These are phyloP conservation scores for Neofusicoccum sp. DNA, from an alignment of 2,329 filamentous ascomycete genomes.

Conservation along the genomic window DNA sequence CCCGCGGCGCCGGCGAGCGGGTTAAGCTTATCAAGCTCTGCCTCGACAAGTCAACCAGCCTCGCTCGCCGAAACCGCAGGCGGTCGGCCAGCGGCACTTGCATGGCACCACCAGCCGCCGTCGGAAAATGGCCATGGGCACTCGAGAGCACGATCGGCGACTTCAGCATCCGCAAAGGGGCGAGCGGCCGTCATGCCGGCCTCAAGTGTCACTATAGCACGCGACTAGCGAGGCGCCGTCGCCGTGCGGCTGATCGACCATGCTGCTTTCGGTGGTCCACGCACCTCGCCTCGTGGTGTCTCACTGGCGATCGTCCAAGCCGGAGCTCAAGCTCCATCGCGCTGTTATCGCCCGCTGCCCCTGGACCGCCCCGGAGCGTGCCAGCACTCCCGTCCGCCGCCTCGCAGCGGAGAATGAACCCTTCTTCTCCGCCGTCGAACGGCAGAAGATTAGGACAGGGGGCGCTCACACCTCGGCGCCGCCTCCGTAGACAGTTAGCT, in stretches of 20 bases:
- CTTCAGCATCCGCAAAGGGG: not conserved
- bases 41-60: not conserved
- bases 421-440: not conserved
- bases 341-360: not conserved
- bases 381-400: not conserved
- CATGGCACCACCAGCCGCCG: not conserved
- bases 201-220: not conserved
- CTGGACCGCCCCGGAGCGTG: not conserved
- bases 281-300: not conserved
- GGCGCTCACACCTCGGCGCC: not conserved
- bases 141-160: not conserved
- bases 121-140: not conserved
- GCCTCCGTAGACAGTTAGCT: not conserved
- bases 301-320: not conserved
- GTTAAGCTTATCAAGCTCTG: conserved; percentile 4
- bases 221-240: not conserved
- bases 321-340: too few species aligned
- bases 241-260: conserved; percentile 6
- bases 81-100: not conserved
- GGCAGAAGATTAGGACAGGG: not conserved
- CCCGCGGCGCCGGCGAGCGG: not conserved
- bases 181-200: not conserved
- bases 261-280: not conserved
- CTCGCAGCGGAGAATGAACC: not conserved
- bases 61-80: not conserved